These are phyloP conservation scores for Ulota crispa DNA, from an alignment of 225 moss, liverwort and hornwort genomes.

Conservation along the genomic window DNA sequence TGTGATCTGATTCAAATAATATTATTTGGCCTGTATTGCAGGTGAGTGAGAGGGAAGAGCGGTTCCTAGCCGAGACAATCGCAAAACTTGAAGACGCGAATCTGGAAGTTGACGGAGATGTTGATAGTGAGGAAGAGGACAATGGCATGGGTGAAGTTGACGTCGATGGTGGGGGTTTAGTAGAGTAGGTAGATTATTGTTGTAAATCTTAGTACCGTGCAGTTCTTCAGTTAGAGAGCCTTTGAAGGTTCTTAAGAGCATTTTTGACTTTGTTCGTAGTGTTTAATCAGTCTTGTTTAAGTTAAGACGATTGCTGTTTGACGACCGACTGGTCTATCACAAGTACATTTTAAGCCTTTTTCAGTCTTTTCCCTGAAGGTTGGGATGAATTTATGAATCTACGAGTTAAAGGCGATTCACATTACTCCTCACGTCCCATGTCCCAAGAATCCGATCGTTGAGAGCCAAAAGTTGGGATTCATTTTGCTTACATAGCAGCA, in stretches of 20 bases:
- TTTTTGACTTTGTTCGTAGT: conserved; percentile 47
- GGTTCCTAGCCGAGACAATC: conserved; percentile 88
- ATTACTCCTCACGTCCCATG: no score
- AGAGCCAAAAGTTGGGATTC: no score
- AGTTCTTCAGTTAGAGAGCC: conserved; percentile 21
- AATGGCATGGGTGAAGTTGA: conserved; percentile 89
- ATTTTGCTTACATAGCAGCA: no score
- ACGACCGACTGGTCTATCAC: conserved; percentile 11
- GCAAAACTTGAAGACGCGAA: conserved; percentile 82
- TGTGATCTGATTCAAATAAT: background rate
- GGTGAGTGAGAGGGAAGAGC: conserved; percentile 99
- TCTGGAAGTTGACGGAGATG: conserved; percentile 88
- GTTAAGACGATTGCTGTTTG: conserved; percentile 22
- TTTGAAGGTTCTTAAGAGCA: conserved; percentile 29
- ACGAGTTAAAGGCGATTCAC: conserved; percentile 7
- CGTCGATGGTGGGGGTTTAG: conserved; percentile 65
- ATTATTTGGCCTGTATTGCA: conserved; percentile 28
- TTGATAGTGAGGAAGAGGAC: conserved; percentile 82
- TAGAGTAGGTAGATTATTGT: conserved; percentile 41
- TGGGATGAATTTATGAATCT: conserved; percentile 31
- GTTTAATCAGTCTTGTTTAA: conserved; percentile 33
- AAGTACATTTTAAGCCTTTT: conserved; percentile 6
- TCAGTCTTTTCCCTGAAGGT: conserved; percentile 25
- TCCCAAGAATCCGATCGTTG: no score
- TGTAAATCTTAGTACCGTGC: conserved; percentile 28